These are phyloP conservation scores for Podospora bellae-mahoneyi DNA, from an alignment of 495 filamentous ascomycete species.

Conservation along the genomic window DNA sequence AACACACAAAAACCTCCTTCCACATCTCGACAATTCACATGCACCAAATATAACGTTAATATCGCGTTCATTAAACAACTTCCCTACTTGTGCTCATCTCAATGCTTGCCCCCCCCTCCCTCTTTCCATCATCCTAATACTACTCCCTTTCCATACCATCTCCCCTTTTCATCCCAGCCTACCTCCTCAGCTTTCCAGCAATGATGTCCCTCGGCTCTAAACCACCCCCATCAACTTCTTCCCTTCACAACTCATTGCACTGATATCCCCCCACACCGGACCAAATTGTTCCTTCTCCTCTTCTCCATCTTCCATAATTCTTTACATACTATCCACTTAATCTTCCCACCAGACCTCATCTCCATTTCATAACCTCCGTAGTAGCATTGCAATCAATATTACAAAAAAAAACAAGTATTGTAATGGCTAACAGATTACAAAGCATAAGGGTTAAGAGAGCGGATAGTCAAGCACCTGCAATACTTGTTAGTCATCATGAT, in stretches of 20 bases:
- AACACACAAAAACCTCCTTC: no score
- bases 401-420: background rate
- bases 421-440: slow-evolving; percentile 48
- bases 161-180: slow-evolving; percentile 1
- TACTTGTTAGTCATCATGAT: slow-evolving; percentile 36
- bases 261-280: background rate
- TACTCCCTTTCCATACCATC: background rate
- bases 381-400: background rate
- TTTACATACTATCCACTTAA: background rate
- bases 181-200: background rate
- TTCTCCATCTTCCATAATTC: background rate
- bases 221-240: background rate
- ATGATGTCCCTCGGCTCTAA: background rate
- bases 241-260: background rate
- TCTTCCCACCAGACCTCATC: background rate
- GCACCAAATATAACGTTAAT: background rate
- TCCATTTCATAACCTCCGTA: background rate
- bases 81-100: slow-evolving; percentile 10
- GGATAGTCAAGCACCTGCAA: slow-evolving; percentile 88
- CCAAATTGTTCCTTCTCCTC: background rate
- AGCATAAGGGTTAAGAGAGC: slow-evolving; percentile 94
- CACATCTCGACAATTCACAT: background rate
- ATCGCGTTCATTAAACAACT: slow-evolving; percentile 2
- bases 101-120: no score
- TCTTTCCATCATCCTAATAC: background rate